Conservation (phyloP, 2,329 filamentous ascomycete genomes). For the Paraconiothyrium brasiliense region DNA sequence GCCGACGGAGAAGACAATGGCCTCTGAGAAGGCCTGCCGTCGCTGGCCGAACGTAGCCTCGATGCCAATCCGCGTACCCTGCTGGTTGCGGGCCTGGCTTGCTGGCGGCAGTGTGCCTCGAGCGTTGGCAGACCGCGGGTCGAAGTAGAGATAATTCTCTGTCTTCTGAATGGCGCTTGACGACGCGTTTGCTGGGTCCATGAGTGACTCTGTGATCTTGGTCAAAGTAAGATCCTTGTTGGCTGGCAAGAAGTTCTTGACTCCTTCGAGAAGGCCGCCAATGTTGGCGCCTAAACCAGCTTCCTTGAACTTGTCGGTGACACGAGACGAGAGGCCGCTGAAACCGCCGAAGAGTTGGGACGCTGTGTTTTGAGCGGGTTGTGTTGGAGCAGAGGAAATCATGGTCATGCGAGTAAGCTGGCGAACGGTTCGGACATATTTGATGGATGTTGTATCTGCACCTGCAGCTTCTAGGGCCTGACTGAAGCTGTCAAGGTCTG, state of each 20-base stretch:
- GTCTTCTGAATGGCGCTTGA: slow-evolving; percentile 95
- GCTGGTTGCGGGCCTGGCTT: slow-evolving; percentile 61
- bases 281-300: slow-evolving; percentile 88
- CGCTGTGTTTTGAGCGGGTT: slow-evolving; percentile 67
- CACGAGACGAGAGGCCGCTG: slow-evolving; percentile 86
- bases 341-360: slow-evolving; percentile 92
- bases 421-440: slow-evolving; percentile 83
- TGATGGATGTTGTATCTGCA: slow-evolving; percentile 77
- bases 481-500: slow-evolving; percentile 86
- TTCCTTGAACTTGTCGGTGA: slow-evolving; percentile 94
- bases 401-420: slow-evolving; percentile 98
- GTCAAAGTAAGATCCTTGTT: slow-evolving; percentile 96
- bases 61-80: slow-evolving; percentile 65
- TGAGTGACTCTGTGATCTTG: slow-evolving; percentile 97
- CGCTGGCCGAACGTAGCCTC: slow-evolving; percentile 89
- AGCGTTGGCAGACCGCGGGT: slow-evolving; percentile 91
- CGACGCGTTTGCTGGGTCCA: slow-evolving; percentile 91
- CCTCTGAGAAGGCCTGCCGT: slow-evolving; percentile 87
- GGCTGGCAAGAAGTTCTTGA: slow-evolving; percentile 97
- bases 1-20: slow-evolving; percentile 90
- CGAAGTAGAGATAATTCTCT: slow-evolving; percentile 96
- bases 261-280: slow-evolving; percentile 91
- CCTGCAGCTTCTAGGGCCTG: slow-evolving; percentile 81
- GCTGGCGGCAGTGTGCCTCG: slow-evolving; percentile 89
- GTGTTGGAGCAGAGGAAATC: slow-evolving; percentile 82